phyloP scores from a whole-genome alignment of 2,329 filamentous ascomycete species.

The Fusarium penzigii region DNA sequence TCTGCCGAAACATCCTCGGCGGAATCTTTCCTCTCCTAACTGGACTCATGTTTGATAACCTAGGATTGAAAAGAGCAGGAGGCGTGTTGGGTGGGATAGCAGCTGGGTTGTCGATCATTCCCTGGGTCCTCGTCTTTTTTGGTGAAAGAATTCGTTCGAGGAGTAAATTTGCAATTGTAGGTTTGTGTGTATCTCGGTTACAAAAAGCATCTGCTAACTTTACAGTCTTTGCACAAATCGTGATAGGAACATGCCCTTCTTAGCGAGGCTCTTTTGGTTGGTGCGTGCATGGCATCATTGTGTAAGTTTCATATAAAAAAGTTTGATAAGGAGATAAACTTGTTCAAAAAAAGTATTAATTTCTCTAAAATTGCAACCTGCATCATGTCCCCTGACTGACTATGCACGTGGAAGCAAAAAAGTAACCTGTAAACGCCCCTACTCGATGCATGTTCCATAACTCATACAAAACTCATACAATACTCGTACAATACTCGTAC shows the following conservation, averaged over 20 bases:
- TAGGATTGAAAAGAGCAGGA: slow-evolving; percentile 72
- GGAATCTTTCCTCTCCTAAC: slow-evolving; percentile 82
- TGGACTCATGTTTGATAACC: slow-evolving; percentile 67
- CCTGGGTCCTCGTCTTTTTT: slow-evolving; percentile 81
- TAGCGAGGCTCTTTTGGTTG: not conserved
- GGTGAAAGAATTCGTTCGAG: slow-evolving; percentile 73
- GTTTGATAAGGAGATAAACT: too few relatives aligned
- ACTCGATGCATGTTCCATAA: not conserved
- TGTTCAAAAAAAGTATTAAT: not conserved
- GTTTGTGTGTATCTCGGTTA: slow-evolving; percentile 16
- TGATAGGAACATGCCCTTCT: not conserved
- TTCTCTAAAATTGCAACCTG: not conserved
- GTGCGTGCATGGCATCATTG: too few relatives aligned
- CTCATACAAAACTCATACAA: not conserved
- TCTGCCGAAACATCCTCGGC: slow-evolving; percentile 81
- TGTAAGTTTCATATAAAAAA: too few relatives aligned
- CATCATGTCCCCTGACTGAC: too few relatives aligned
- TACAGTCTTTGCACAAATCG: slow-evolving; percentile 23
- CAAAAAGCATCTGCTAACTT: slow-evolving; percentile 1
- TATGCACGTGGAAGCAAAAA: not conserved
- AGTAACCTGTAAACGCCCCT: too few relatives aligned
- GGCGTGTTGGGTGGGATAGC: slow-evolving; percentile 76
- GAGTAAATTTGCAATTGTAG: slow-evolving; percentile 73
- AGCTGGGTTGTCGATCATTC: slow-evolving; percentile 70
- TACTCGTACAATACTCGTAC: not conserved